phyloP scores from a whole-genome alignment of 2,329 filamentous ascomycete species.

The Didymella segeticola region DNA sequence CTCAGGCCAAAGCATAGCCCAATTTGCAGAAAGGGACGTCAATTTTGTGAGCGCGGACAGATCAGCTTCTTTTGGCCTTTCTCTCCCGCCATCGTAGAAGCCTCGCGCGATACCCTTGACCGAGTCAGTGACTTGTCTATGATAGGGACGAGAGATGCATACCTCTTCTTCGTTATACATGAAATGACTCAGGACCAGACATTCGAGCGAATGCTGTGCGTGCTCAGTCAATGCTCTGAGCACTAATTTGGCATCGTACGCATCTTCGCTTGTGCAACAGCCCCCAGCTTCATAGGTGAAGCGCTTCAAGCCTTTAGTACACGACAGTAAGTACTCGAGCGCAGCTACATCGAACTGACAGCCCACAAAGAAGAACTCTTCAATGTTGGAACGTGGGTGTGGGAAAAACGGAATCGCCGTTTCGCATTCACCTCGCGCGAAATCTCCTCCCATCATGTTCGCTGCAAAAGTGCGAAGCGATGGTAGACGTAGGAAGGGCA shows the following conservation, averaged over 20 bases:
- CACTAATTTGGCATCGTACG: neutral
- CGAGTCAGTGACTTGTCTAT: neutral
- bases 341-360: neutral
- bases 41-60: neutral
- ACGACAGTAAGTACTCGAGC: neutral
- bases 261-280: neutral
- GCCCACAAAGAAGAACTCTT: neutral
- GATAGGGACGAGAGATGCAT: neutral
- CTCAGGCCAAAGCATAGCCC: slow-evolving; percentile 1
- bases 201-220: neutral
- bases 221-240: neutral
- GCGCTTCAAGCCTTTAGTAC: neutral
- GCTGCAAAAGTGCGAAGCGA: neutral
- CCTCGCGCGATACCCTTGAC: neutral
- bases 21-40: neutral
- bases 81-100: neutral
- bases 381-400: neutral
- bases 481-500: neutral
- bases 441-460: neutral
- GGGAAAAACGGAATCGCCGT: neutral
- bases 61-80: neutral
- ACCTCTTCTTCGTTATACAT: neutral
- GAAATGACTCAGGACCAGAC: neutral
- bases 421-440: neutral
- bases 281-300: neutral